A percentile compares a stretch with the other conserved stretches of the same genome.
Conservation (phyloP, 495 filamentous ascomycete species). For the Amphirosellinia nigrospora region DNA sequence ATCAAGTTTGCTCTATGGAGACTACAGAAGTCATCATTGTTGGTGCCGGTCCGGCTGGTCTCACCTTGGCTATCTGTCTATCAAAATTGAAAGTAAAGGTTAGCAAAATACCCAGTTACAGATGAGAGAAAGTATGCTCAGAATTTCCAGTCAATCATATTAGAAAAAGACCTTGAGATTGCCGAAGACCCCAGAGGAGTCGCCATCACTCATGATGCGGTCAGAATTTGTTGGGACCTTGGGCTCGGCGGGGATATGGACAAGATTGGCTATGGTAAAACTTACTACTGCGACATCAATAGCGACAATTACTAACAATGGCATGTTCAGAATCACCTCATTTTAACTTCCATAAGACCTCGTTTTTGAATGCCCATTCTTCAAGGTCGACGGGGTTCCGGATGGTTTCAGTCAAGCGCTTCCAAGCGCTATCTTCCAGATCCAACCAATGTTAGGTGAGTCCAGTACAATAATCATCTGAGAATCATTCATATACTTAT, state of each 20-base stretch:
- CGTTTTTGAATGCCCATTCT: conserved; percentile 32
- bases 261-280: conserved; percentile 40
- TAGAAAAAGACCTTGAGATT: conserved; percentile 54
- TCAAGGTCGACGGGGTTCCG: background rate
- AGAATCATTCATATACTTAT: background rate
- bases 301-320: background rate
- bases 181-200: conserved; percentile 59
- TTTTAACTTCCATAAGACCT: conserved; percentile 35
- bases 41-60: conserved; percentile 47
- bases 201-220: conserved; percentile 57
- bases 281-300: background rate
- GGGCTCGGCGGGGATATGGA: conserved; percentile 51
- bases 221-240: conserved; percentile 53
- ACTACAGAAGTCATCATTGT: conserved; percentile 45
- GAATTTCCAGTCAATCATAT: conserved; percentile 34
- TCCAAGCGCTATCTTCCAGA: conserved; percentile 33
- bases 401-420: conserved; percentile 31
- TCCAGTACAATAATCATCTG: background rate
- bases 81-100: conserved; percentile 42
- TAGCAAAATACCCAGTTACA: background rate
- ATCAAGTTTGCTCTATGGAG: conserved; percentile 23
- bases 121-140: background rate
- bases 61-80: conserved; percentile 41
- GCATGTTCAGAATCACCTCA: conserved; percentile 36
- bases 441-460: conserved; percentile 38